These are phyloP conservation scores for Galeopsis tetrahit DNA, from an alignment of 257 asterid genomes.

Conservation along the genomic window DNA sequence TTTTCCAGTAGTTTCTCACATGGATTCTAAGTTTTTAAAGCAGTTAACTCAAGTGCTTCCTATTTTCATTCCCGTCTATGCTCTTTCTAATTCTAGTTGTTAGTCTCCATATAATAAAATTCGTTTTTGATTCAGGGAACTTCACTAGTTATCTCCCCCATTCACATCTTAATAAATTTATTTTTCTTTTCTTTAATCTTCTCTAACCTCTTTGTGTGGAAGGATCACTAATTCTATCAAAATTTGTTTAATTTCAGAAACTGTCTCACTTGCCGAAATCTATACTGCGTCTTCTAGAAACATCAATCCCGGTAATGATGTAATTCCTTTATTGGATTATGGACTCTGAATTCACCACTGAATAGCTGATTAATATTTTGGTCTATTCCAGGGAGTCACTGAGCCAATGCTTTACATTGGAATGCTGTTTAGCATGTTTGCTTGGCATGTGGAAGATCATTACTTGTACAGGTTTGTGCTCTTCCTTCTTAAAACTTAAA, in stretches of 20 bases:
- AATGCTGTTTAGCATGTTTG: constrained; percentile 97
- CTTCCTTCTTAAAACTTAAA: background rate
- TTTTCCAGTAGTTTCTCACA: constrained; percentile 7
- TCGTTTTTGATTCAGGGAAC: constrained; percentile 27
- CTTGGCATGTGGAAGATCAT: constrained; percentile 99
- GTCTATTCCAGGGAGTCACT: constrained; percentile 86
- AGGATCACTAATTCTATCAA: constrained; percentile 26
- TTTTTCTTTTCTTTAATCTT: constrained; percentile 4
- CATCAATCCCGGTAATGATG: constrained; percentile 74
- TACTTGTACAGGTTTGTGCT: constrained; percentile 77
- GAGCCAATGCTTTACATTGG: constrained; percentile 99
- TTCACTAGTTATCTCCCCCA: constrained; percentile 14
- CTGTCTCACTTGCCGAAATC: constrained; percentile 89
- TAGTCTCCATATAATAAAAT: constrained; percentile 14
- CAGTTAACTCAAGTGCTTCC: background rate
- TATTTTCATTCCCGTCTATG: constrained; percentile 16
- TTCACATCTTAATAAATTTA: background rate
- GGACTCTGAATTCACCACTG: constrained; percentile 1
- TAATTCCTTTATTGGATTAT: constrained; percentile 16
- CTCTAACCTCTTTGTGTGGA: constrained; percentile 1
- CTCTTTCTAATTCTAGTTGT: background rate
- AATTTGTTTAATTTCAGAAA: constrained; percentile 58
- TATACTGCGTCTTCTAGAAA: constrained; percentile 85
- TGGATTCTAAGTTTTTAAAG: background rate
- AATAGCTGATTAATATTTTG: constrained; percentile 29